These are phyloP conservation scores for Mesembryanthemum crystallinum DNA, from an alignment of 148 eudicot species.

Conservation along the genomic window DNA sequence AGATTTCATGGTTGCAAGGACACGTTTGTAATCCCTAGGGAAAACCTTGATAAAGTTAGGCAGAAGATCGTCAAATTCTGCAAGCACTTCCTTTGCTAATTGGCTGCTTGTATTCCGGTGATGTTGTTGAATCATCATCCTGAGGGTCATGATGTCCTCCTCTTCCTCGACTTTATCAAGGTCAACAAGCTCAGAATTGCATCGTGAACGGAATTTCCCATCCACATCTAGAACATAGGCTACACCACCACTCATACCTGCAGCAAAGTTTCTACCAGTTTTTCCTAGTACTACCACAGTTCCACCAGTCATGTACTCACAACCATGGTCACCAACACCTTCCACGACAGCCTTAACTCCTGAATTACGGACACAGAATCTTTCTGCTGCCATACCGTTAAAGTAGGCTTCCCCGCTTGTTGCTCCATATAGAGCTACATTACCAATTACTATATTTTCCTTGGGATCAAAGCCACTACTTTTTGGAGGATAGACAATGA, in stretches of 20 bases:
- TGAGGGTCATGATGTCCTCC: constrained; percentile 77
- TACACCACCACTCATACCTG: constrained; percentile 98
- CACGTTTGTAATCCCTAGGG: constrained; percentile 91
- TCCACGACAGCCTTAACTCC: constrained; percentile 97
- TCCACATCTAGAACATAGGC: constrained; percentile 86
- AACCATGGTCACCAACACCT: constrained; percentile 99
- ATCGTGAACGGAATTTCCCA: constrained; percentile 57
- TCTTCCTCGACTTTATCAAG: constrained; percentile 93
- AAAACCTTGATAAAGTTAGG: constrained; percentile 87
- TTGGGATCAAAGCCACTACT: constrained; percentile 90
- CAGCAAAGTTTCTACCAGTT: constrained; percentile 97
- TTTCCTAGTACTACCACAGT: constrained; percentile 84
- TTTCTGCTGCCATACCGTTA: constrained; percentile 98
- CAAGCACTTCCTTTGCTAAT: constrained; percentile 77
- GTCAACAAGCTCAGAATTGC: constrained; percentile 91
- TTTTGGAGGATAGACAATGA: constrained; percentile 88
- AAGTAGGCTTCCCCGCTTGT: constrained; percentile 92
- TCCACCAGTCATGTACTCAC: constrained; percentile 99
- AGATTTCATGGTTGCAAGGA: constrained; percentile 67
- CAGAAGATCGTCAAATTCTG: constrained; percentile 63
- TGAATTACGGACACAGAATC: constrained; percentile 93
- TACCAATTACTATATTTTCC: constrained; percentile 95
- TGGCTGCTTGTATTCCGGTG: constrained; percentile 90
- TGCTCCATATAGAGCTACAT: constrained; percentile 96
- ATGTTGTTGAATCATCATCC: constrained; percentile 96